phyloP scores from a whole-genome alignment of 345 rosid genomes.

The Aquilaria malaccensis region DNA sequence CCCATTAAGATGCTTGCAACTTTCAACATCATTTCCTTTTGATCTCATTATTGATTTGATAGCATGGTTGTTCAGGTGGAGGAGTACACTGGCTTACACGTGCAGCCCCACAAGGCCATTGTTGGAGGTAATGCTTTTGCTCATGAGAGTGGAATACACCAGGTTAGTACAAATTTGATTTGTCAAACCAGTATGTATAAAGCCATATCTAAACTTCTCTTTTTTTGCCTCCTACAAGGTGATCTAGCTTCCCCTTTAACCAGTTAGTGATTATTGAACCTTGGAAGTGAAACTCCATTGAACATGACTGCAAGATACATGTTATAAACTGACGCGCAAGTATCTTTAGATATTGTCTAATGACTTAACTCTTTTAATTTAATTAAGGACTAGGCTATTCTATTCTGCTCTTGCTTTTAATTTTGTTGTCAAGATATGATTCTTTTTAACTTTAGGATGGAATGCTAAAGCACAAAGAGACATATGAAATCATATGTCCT shows the following conservation, averaged over 20 bases:
- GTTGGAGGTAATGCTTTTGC: conserved; percentile 98
- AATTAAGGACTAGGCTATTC: too few relatives aligned
- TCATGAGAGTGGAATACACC: conserved; percentile 95
- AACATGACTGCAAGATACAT: too few relatives aligned
- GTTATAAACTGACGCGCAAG: too few relatives aligned
- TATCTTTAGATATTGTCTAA: too few relatives aligned
- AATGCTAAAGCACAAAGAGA: conserved; percentile 87
- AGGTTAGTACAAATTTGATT: conserved; percentile 36
- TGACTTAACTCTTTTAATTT: too few relatives aligned
- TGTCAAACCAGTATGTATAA: too few relatives aligned
- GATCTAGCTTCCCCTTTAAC: too few relatives aligned
- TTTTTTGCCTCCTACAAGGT: too few relatives aligned
- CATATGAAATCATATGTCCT: conserved; percentile 86
- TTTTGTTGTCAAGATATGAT: background rate
- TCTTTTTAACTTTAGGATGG: conserved; percentile 58
- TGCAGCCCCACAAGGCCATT: conserved; percentile 95
- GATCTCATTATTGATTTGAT: conserved; percentile 1
- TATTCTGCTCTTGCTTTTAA: background rate
- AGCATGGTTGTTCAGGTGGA: conserved; percentile 52
- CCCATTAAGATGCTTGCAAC: background rate
- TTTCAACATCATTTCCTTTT: too few relatives aligned
- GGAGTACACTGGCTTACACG: conserved; percentile 78
- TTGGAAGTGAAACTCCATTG: too few relatives aligned
- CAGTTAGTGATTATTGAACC: too few relatives aligned
- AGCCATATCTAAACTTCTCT: too few relatives aligned